These are phyloP conservation scores for Aspergillus indologenus DNA, from an alignment of 495 filamentous ascomycete species.

Conservation along the genomic window DNA sequence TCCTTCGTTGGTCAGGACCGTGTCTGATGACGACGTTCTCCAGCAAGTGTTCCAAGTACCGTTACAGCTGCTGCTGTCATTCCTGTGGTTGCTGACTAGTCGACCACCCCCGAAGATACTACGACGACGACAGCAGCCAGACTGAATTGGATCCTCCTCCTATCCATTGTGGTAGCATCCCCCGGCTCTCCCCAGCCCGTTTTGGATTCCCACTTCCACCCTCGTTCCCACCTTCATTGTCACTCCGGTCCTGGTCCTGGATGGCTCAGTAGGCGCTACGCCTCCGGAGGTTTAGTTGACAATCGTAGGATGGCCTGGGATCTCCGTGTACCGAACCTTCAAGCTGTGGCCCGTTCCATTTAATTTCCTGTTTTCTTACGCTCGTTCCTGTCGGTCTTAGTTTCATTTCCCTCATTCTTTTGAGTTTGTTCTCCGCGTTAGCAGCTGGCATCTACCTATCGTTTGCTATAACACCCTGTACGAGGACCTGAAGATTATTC, in stretches of 20 bases:
- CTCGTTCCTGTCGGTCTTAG: slow-evolving; percentile 13
- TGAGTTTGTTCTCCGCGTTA: slow-evolving; percentile 21
- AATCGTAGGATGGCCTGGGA: slow-evolving; percentile 19
- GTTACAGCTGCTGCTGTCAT: background rate
- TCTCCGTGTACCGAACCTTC: slow-evolving; percentile 16
- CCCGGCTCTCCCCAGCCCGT: background rate
- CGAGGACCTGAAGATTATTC: slow-evolving; percentile 15
- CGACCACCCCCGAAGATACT: slow-evolving; percentile 3
- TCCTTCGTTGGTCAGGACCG: slow-evolving; percentile 8
- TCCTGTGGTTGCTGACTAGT: background rate
- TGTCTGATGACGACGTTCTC: slow-evolving; percentile 13
- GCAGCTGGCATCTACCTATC: slow-evolving; percentile 20
- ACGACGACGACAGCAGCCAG: background rate
- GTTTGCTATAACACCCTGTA: slow-evolving; percentile 21
- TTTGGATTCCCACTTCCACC: background rate
- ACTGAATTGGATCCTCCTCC: slow-evolving; percentile 1
- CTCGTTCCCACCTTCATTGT: background rate
- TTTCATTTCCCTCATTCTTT: slow-evolving; percentile 13
- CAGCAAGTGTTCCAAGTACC: slow-evolving; percentile 2
- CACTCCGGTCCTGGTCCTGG: background rate
- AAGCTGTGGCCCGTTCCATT: slow-evolving; percentile 17
- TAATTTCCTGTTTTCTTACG: slow-evolving; percentile 11
- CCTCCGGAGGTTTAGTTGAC: slow-evolving; percentile 3
- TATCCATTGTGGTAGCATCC: slow-evolving; percentile 7
- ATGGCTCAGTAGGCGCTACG: background rate